Evolutionary conservation across 306 rosid species (phyloP).

Genomic region (Cucumis hystrix): DNA sequence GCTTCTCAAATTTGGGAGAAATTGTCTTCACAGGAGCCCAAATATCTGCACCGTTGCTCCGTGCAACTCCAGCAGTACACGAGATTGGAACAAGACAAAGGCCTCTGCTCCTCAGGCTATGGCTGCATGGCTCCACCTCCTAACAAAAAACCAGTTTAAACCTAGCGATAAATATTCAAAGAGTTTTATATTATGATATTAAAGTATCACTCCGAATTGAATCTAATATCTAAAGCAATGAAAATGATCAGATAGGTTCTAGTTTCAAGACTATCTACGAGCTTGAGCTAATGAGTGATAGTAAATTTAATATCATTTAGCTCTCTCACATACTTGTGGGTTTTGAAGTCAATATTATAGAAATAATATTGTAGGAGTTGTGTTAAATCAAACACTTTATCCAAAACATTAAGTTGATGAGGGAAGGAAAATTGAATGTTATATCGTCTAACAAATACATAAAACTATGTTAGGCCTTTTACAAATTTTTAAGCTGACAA

Average conservation of each 20-base stretch:
- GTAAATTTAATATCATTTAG: no score
- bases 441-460: no score
- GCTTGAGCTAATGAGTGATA: no score
- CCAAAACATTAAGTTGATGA: no score
- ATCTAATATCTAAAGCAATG: background rate
- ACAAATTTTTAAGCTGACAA: no score
- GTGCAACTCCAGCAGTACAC: slow-evolving; percentile 63
- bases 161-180: background rate
- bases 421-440: no score
- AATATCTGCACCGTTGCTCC: slow-evolving; percentile 92
- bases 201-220: background rate
- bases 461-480: no score
- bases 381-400: no score
- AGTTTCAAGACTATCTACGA: no score
- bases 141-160: slow-evolving; percentile 14
- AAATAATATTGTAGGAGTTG: no score
- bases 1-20: slow-evolving; percentile 36
- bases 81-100: slow-evolving; percentile 76
- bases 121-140: slow-evolving; percentile 47
- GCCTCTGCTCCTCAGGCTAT: slow-evolving; percentile 68
- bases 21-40: slow-evolving; percentile 88
- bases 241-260: background rate
- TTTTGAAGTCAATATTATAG: no score
- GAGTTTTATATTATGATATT: background rate
- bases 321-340: no score